Percentiles rank a stretch among this genome's conserved stretches.
These are phyloP conservation scores for Hirschfeldia incana DNA, from an alignment of 345 rosid genomes.

Conservation along the genomic window DNA sequence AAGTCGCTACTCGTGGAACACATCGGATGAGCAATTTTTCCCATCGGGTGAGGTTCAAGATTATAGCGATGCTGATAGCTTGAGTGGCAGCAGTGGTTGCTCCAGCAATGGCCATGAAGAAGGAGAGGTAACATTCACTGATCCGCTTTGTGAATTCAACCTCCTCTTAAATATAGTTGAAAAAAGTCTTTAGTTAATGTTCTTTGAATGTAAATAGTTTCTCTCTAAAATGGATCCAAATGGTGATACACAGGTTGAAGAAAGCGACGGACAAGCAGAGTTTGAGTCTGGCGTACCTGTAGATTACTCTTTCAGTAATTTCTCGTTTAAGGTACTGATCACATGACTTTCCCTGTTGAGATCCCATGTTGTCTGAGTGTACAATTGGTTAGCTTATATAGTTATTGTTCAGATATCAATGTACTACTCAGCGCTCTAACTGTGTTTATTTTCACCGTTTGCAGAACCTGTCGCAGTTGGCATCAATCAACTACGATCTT, in stretches of 20 bases:
- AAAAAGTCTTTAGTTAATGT: constrained; percentile 14
- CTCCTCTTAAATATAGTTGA: neutral
- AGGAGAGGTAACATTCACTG: constrained; percentile 51
- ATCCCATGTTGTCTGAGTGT: too few species aligned
- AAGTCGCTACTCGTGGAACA: constrained; percentile 91
- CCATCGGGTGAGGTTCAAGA: constrained; percentile 72
- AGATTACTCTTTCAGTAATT: constrained; percentile 96
- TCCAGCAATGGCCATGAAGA: constrained; percentile 85
- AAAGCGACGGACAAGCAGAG: constrained; percentile 68
- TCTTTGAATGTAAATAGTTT: constrained; percentile 3
- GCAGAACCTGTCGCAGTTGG: constrained; percentile 96
- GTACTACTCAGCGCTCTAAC: neutral
- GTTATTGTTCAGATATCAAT: too few species aligned
- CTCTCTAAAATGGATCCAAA: constrained; percentile 21
- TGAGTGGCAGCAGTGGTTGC: constrained; percentile 86
- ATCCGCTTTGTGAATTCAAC: neutral
- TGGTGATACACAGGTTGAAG: constrained; percentile 69
- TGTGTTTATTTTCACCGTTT: constrained; percentile 18
- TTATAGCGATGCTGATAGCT: constrained; percentile 92
- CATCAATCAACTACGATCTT: constrained; percentile 96
- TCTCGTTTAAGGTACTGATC: constrained; percentile 81
- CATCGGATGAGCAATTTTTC: constrained; percentile 63
- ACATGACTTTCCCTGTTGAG: constrained; percentile 11
- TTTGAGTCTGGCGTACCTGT: constrained; percentile 72
- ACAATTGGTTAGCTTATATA: too few species aligned